A percentile compares a stretch with the other conserved stretches of the same genome.
These are phyloP conservation scores for Leptographium flavum DNA, from an alignment of 2,329 filamentous ascomycete genomes.

Conservation along the genomic window DNA sequence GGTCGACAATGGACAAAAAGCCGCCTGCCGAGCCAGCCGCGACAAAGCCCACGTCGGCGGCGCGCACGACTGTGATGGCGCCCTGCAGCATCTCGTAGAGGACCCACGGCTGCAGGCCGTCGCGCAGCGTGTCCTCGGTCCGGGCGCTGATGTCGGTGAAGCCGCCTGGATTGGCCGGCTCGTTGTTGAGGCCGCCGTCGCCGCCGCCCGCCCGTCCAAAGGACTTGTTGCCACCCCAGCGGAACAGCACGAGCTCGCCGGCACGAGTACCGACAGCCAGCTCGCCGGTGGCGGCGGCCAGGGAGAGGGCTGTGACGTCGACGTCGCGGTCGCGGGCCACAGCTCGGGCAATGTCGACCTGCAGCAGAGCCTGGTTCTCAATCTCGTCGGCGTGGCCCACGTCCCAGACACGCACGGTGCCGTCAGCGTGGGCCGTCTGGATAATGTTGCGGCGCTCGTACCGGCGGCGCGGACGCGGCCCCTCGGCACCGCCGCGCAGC, in stretches of 20 bases:
- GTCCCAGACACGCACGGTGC: constrained; percentile 87
- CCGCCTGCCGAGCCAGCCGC: constrained; percentile 77
- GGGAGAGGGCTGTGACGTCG: constrained; percentile 63
- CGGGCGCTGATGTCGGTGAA: constrained; percentile 62
- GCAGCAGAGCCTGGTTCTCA: constrained; percentile 68
- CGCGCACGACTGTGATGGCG: constrained; percentile 60
- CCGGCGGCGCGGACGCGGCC: constrained; percentile 52
- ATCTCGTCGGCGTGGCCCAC: constrained; percentile 84
- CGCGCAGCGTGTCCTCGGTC: constrained; percentile 57
- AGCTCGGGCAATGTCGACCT: constrained; percentile 75
- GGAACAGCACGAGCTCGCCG: constrained; percentile 78
- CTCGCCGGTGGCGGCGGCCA: constrained; percentile 71
- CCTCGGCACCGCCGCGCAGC: constrained; percentile 65
- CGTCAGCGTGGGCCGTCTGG: constrained; percentile 78
- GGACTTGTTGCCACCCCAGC: constrained; percentile 71
- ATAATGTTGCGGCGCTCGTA: constrained; percentile 76
- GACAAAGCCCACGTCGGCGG: constrained; percentile 89
- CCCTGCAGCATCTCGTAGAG: constrained; percentile 77
- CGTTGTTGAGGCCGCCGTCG: constrained; percentile 12
- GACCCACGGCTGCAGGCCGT: constrained; percentile 54
- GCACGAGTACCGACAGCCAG: constrained; percentile 66
- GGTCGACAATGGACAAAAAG: constrained; percentile 66
- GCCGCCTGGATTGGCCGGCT: constrained; percentile 45
- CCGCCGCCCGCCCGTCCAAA: constrained; percentile 46
- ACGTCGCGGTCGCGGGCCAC: constrained; percentile 66